These are phyloP conservation scores for Bipolaris sorokiniana DNA, from an alignment of 2,329 filamentous ascomycete species.

Conservation along the genomic window DNA sequence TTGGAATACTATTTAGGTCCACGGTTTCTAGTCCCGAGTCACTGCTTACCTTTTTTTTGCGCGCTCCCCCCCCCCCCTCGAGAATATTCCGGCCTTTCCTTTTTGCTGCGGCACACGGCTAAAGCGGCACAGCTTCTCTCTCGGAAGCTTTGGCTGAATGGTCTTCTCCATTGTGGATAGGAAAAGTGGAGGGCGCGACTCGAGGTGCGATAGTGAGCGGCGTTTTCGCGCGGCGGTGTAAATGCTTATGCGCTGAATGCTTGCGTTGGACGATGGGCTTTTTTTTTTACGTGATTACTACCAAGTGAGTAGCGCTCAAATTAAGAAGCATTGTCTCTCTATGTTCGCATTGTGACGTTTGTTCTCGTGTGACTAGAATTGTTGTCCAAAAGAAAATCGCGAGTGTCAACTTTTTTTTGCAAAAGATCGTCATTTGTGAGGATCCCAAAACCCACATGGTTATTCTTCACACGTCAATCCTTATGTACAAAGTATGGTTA, in stretches of 20 bases:
- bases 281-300: constrained; percentile 1
- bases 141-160: constrained; percentile 1
- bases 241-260: constrained; percentile 11
- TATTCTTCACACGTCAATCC: not conserved
- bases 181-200: not conserved
- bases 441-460: not conserved
- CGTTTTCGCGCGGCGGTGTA: constrained; percentile 6
- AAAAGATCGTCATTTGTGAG: not conserved
- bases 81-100: not conserved
- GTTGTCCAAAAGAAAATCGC: not conserved
- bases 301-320: constrained; percentile 6
- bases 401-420: not conserved
- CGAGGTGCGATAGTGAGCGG: constrained; percentile 4
- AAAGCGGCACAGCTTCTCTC: constrained; percentile 4
- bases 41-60: not conserved
- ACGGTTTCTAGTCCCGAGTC: constrained; percentile 41
- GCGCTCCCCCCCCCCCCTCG: not conserved
- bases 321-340: constrained; percentile 3
- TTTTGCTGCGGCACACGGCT: not conserved
- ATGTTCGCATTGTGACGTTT: not conserved
- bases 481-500: constrained; percentile 25
- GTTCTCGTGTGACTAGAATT: not conserved
- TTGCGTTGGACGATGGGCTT: not conserved
- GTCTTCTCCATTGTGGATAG: constrained; percentile 4
- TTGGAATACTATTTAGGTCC: constrained; percentile 30